Evolutionary conservation across 2,329 filamentous ascomycete species (phyloP).

Genomic region (Alternaria hordeiaustralica): DNA sequence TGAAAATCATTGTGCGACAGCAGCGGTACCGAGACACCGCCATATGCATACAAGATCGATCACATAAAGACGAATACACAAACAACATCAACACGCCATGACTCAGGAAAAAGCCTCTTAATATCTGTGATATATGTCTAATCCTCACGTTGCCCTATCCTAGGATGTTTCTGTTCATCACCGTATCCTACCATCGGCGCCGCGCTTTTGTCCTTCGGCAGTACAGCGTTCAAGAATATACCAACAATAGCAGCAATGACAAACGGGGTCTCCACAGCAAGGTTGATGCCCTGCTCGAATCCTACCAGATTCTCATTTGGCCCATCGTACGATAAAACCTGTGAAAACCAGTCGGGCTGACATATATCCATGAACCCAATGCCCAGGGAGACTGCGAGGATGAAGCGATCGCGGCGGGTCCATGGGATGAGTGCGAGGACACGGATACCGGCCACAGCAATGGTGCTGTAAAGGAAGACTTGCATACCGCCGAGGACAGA

Average conservation of each 20-base stretch:
- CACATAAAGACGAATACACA: background rate
- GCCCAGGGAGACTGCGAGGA: slow-evolving; percentile 31
- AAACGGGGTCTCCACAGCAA: slow-evolving; percentile 52
- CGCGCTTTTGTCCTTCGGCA: slow-evolving; percentile 42
- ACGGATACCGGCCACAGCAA: slow-evolving; percentile 35
- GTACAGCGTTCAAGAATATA: slow-evolving; percentile 52
- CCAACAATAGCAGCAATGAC: slow-evolving; percentile 49
- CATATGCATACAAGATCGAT: background rate
- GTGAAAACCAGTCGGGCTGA: slow-evolving; percentile 48
- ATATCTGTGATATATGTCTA: background rate
- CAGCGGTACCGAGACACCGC: background rate
- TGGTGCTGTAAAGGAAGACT: slow-evolving; percentile 38
- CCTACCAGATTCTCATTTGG: slow-evolving; percentile 47
- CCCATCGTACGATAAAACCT: slow-evolving; percentile 49
- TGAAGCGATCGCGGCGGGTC: slow-evolving; percentile 38
- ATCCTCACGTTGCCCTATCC: slow-evolving; percentile 7
- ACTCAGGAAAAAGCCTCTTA: background rate
- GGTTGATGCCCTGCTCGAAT: slow-evolving; percentile 51
- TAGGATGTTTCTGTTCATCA: slow-evolving; percentile 17
- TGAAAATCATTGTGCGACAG: background rate
- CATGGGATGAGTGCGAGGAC: slow-evolving; percentile 36
- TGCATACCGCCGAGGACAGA: slow-evolving; percentile 58
- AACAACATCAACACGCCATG: background rate
- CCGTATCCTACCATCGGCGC: slow-evolving; percentile 2
- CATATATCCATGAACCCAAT: slow-evolving; percentile 49